Evolutionary conservation across 331 rosid species (phyloP), one percentile per base, ranked within the genome.

Genomic region (Rhamnella rubrinervis): DNA sequence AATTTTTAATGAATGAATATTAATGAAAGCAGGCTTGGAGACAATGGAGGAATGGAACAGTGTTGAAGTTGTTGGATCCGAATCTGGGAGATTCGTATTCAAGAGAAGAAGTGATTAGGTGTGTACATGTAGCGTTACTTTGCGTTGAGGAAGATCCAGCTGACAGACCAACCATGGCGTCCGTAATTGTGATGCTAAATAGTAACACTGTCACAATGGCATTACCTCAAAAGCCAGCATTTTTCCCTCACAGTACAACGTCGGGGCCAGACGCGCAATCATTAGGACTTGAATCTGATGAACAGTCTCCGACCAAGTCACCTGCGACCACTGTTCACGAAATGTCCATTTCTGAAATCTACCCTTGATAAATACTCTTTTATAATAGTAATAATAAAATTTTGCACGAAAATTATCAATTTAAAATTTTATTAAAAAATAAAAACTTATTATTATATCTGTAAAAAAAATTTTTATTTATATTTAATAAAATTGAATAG

Each of bases 71-170:
- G 61, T 86, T 31, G 44, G 65, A 86, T 75, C 80, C 80, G 17
- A 49, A 37, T 8, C 58, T 84, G 11, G 46, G 67, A 70, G 78
- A 44, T 38, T 81, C 78, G 40, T 77, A 66, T 52, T 55, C 80
- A 6, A 56, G 62, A 21, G 61, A 25, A 61, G 88, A 86, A 78
- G 83, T 66, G 4, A n/a, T 65, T 0, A 77, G 65, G 50, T 80
- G 85, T 53, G 62, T 80, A 23, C 82, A 82, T 35, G 72, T 85
- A 51, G 80, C 71, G n/a, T 56, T 82, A 21, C 67, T 79, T 8
- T 87, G 89, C 49, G 84, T 81, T 11, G 87, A 87, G 40, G 84
- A 84, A 46, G 74, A 80, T 55, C 87, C 86, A 18, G 68, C 55
- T 0, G 62, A 77, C 7, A 63, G 93, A 51, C 87, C 88, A 3